Evolutionary conservation across 2,329 filamentous ascomycete species (phyloP).

Genomic region (Botrytis pseudocinerea): DNA sequence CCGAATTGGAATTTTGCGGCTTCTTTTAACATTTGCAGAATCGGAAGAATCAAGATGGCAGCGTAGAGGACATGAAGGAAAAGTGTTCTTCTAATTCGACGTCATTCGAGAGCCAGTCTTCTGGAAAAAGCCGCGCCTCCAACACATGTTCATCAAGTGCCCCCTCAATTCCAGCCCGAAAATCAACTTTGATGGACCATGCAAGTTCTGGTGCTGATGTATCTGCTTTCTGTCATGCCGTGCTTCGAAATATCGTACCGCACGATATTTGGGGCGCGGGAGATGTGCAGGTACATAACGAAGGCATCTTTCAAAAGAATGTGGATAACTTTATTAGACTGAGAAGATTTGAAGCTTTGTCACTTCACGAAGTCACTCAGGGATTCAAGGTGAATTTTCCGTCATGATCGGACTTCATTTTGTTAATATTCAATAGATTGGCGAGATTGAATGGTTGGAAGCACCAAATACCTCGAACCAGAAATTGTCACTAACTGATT

Average conservation of each 20-base stretch:
- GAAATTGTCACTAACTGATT: constrained; percentile 71
- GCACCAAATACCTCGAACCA: constrained; percentile 49
- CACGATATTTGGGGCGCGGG: constrained; percentile 70
- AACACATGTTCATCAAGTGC: constrained; percentile 29
- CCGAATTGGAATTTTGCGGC: background rate
- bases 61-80: constrained; percentile 14
- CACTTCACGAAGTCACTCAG: constrained; percentile 75
- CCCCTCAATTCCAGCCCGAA: constrained; percentile 40
- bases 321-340: constrained; percentile 78
- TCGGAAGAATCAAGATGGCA: constrained; percentile 7
- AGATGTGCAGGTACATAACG: constrained; percentile 58
- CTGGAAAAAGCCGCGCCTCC: constrained; percentile 11
- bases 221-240: constrained; percentile 83
- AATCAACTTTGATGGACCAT: constrained; percentile 56
- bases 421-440: constrained; percentile 52
- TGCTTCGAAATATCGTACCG: constrained; percentile 72
- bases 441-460: constrained; percentile 71
- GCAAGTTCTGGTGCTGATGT: constrained; percentile 69
- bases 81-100: constrained; percentile 32
- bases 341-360: constrained; percentile 78
- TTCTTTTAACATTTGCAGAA: constrained; percentile 26
- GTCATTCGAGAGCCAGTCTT: constrained; percentile 33
- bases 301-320: constrained; percentile 59
- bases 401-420: background rate
- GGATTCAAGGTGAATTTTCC: constrained; percentile 65